Evolutionary conservation across 2,329 filamentous ascomycete species (phyloP).

Genomic region (Saccharata proteae): DNA sequence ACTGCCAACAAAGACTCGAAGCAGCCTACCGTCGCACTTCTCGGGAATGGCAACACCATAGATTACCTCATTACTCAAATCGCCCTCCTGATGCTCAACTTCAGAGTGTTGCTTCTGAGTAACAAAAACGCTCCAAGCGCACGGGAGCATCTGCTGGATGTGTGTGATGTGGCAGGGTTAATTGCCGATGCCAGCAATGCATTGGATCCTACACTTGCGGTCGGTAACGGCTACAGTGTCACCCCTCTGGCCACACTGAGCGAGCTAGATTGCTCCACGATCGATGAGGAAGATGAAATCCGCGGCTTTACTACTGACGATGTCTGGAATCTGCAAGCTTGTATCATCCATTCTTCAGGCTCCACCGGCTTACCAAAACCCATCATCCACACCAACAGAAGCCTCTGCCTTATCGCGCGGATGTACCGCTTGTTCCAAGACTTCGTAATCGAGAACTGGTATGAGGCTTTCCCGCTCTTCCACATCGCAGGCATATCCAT

Average conservation of each 20-base stretch:
- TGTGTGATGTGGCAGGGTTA: conserved; percentile 15
- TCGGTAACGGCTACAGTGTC: too few species aligned
- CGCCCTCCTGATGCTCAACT: conserved; percentile 19
- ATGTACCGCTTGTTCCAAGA: conserved; percentile 22
- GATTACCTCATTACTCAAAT: conserved; percentile 20
- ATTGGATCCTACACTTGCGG: too few species aligned
- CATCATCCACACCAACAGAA: conserved; percentile 13
- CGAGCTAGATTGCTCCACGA: background rate
- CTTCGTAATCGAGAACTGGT: conserved; percentile 21
- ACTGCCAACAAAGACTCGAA: conserved; percentile 13
- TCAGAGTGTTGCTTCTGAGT: conserved; percentile 18
- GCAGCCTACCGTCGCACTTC: conserved; percentile 19
- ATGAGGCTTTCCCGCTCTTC: conserved; percentile 20
- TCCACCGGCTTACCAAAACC: too few species aligned
- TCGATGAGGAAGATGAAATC: too few species aligned
- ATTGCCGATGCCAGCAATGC: conserved; percentile 17
- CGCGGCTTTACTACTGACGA: conserved; percentile 15
- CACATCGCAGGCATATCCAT: conserved; percentile 18
- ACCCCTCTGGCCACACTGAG: background rate
- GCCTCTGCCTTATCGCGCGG: conserved; percentile 22
- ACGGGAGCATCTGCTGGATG: conserved; percentile 16
- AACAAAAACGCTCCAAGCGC: conserved; percentile 17
- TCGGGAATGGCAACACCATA: conserved; percentile 17
- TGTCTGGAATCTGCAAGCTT: conserved; percentile 19
- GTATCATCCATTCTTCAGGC: too few species aligned